phyloP scores from a whole-genome alignment of 169 alveolate species.

The Plasmodium cynomolgi region DNA sequence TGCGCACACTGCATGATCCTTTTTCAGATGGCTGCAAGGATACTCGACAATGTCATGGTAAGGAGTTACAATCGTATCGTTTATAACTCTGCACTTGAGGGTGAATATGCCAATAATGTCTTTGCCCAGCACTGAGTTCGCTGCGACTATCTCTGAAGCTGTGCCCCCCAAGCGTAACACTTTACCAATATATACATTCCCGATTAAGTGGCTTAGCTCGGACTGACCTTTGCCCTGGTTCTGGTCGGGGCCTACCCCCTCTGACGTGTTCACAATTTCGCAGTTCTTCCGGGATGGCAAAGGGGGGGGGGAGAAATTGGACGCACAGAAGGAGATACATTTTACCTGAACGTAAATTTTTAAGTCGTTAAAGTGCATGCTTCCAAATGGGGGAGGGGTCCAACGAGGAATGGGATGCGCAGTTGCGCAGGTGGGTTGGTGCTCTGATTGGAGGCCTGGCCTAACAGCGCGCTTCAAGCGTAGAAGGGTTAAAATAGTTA shows the following conservation, averaged over 20 bases:
- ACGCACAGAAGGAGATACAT: constrained; percentile 46
- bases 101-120: constrained; percentile 61
- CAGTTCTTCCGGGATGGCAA: not conserved
- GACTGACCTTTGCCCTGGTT: not conserved
- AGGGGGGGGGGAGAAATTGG: constrained; percentile 18
- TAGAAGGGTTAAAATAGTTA: not conserved
- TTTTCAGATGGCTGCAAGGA: constrained; percentile 29
- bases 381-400: not conserved
- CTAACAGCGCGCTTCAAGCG: not conserved
- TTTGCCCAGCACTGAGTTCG: constrained; percentile 13
- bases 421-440: not conserved
- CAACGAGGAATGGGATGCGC: not conserved
- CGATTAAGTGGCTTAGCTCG: constrained; percentile 26
- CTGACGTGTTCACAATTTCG: not conserved
- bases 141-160: not conserved
- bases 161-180: constrained; percentile 25
- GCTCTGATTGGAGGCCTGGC: not conserved
- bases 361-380: constrained; percentile 19
- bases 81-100: constrained; percentile 29
- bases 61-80: constrained; percentile 33
- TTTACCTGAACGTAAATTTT: constrained; percentile 50
- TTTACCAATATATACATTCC: constrained; percentile 57
- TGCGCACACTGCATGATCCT: constrained; percentile 42
- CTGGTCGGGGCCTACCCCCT: not conserved
- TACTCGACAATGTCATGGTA: constrained; percentile 52